phyloP scores from a whole-genome alignment of 179 eudicot genomes.

The Beta corolliflora region DNA sequence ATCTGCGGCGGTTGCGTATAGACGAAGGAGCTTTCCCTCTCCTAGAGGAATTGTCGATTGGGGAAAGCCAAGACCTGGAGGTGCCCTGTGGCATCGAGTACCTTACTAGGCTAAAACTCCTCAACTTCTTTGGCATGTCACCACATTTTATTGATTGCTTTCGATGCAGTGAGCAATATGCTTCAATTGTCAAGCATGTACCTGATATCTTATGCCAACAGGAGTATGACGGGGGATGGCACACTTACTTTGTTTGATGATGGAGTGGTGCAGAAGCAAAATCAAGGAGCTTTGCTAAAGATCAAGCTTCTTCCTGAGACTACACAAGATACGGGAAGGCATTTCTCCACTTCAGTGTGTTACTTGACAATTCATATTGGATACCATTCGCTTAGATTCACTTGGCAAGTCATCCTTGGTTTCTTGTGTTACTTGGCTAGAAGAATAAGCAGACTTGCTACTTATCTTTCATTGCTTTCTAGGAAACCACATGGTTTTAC shows the following conservation, averaged over 20 bases:
- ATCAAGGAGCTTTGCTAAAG: too few relatives aligned
- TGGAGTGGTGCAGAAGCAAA: neutral
- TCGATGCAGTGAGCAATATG: neutral
- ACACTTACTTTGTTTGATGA: neutral
- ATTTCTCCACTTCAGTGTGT: too few relatives aligned
- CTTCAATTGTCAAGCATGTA: slow-evolving; percentile 15
- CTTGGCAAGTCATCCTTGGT: too few relatives aligned
- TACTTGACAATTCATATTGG: too few relatives aligned
- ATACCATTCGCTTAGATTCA: too few relatives aligned
- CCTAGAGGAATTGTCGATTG: slow-evolving; percentile 20
- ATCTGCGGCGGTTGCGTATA: slow-evolving; percentile 5
- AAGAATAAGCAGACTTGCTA: too few relatives aligned
- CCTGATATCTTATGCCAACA: slow-evolving; percentile 5
- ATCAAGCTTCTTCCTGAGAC: too few relatives aligned
- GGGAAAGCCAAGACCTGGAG: slow-evolving; percentile 1
- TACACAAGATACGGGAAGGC: too few relatives aligned
- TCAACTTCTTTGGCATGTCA: slow-evolving; percentile 20
- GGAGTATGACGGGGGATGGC: neutral
- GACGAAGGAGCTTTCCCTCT: slow-evolving; percentile 18
- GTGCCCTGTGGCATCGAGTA: slow-evolving; percentile 17
- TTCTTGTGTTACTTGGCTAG: too few relatives aligned
- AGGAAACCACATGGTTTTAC: too few relatives aligned
- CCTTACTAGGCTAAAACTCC: slow-evolving; percentile 3
- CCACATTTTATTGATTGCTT: neutral
- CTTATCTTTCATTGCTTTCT: too few relatives aligned